These are phyloP conservation scores for Chamaecrista fasciculata DNA, from an alignment of 306 rosid species.

Conservation along the genomic window DNA sequence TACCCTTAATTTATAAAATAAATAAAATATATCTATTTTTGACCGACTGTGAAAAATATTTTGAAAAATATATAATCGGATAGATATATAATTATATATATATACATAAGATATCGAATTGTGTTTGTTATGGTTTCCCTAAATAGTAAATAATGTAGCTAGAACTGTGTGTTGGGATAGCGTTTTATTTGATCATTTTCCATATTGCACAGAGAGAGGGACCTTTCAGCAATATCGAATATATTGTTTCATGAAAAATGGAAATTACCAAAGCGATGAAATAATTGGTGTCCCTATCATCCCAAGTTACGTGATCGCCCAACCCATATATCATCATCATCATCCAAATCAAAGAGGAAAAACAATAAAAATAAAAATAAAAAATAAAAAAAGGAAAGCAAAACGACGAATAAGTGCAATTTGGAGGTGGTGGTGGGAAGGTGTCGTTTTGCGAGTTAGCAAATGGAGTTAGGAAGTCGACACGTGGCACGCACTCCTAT, in stretches of 20 bases:
- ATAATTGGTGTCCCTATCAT: slow-evolving; percentile 1
- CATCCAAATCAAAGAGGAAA: neutral
- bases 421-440: neutral
- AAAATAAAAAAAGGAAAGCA: slow-evolving; percentile 4
- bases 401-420: neutral
- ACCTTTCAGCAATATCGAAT: neutral
- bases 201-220: neutral
- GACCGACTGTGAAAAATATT: no score
- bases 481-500: slow-evolving; percentile 58
- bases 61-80: no score
- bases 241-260: neutral
- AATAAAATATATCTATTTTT: no score
- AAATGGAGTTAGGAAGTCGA: slow-evolving; percentile 54
- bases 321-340: neutral
- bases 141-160: no score
- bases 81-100: no score
- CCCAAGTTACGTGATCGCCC: neutral
- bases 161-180: neutral
- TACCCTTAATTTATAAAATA: no score
- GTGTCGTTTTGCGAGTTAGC: slow-evolving; percentile 47
- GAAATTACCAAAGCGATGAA: neutral
- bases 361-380: no score
- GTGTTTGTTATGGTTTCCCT: no score
- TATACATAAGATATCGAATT: no score
- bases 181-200: neutral